Conservation (phyloP, 495 filamentous ascomycete genomes). For the Aspergillus ostianus region DNA sequence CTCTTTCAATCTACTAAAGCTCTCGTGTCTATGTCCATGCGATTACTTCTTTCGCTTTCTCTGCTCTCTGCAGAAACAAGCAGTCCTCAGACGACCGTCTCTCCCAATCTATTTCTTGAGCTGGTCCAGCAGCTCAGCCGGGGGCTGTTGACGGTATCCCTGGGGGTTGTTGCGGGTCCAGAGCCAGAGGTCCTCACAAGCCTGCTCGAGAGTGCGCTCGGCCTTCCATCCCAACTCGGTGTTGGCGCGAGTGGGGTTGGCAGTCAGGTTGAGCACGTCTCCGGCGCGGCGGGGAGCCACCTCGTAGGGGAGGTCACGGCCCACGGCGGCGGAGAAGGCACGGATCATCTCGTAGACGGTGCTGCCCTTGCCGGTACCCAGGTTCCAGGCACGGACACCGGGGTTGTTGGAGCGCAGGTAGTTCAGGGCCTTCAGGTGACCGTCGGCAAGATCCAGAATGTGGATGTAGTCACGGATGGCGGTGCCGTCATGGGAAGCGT, state of each 20-base stretch:
- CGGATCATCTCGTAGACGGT: constrained; percentile 98
- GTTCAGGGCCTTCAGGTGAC: constrained; percentile 88
- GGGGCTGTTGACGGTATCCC: constrained; percentile 89
- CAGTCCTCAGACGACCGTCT: not conserved
- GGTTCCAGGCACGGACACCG: constrained; percentile 93
- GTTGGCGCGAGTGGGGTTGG: constrained; percentile 84
- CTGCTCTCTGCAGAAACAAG: not conserved
- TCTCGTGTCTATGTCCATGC: constrained; percentile 26
- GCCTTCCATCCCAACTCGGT: constrained; percentile 91
- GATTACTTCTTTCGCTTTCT: constrained; percentile 3
- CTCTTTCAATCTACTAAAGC: constrained; percentile 33
- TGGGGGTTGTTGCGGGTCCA: constrained; percentile 95
- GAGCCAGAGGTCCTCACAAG: constrained; percentile 91
- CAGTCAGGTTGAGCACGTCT: constrained; percentile 92
- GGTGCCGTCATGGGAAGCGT: constrained; percentile 79
- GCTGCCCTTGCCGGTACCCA: constrained; percentile 91
- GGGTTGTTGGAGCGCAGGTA: constrained; percentile 87
- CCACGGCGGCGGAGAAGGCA: constrained; percentile 84
- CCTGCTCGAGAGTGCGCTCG: constrained; percentile 82
- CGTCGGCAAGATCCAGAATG: constrained; percentile 84
- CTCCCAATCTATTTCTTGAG: constrained; percentile 55
- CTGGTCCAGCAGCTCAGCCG: constrained; percentile 73
- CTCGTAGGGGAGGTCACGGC: constrained; percentile 81
- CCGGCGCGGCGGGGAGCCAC: constrained; percentile 79
- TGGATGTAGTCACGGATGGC: constrained; percentile 80